Conservation (phyloP, 257 asterid species). For the Solanum clarkiae region DNA sequence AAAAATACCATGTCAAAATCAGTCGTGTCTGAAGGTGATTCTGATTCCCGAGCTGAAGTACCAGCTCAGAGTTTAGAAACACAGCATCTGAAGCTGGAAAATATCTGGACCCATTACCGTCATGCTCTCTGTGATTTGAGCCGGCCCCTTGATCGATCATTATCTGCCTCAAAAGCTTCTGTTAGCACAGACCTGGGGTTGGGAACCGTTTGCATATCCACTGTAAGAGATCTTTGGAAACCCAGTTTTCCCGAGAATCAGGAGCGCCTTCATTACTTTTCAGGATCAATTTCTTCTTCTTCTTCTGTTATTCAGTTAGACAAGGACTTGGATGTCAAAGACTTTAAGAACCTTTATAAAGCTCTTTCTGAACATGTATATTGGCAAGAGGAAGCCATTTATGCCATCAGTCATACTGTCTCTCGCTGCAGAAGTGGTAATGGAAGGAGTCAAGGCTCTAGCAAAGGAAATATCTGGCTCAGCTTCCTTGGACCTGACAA, state of each 20-base stretch:
- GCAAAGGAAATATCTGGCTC: conserved; percentile 70
- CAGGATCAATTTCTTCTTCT: conserved; percentile 32
- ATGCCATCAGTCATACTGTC: conserved; percentile 35
- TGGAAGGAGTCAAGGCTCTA: conserved; percentile 18
- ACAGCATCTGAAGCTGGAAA: conserved; percentile 10
- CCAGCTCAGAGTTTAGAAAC: conserved; percentile 10
- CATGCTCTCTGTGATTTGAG: conserved; percentile 5
- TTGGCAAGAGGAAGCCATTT: conserved; percentile 82
- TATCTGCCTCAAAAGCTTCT: conserved; percentile 17
- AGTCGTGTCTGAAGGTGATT: conserved; percentile 4
- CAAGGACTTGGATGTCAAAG: conserved; percentile 24
- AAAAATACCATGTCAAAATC: conserved; percentile 11
- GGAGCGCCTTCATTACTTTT: conserved; percentile 7
- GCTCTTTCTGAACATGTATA: conserved; percentile 49
- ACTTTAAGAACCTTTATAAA: conserved; percentile 38
- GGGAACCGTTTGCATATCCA: conserved; percentile 42
- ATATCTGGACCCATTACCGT: conserved; percentile 4
- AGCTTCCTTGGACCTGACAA: conserved; percentile 77
- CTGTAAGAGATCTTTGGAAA: conserved; percentile 15
- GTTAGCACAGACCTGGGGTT: conserved; percentile 79
- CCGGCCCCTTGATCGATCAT: conserved; percentile 9
- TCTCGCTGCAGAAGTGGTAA: conserved; percentile 41
- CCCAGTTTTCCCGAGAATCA: conserved; percentile 16
- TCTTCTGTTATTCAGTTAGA: conserved; percentile 23
- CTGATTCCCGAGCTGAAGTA: conserved; percentile 18